A percentile compares a stretch with the other conserved stretches of the same genome.
Conservation (phyloP, 2,329 filamentous ascomycete species). For the Colletotrichum aenigma region DNA sequence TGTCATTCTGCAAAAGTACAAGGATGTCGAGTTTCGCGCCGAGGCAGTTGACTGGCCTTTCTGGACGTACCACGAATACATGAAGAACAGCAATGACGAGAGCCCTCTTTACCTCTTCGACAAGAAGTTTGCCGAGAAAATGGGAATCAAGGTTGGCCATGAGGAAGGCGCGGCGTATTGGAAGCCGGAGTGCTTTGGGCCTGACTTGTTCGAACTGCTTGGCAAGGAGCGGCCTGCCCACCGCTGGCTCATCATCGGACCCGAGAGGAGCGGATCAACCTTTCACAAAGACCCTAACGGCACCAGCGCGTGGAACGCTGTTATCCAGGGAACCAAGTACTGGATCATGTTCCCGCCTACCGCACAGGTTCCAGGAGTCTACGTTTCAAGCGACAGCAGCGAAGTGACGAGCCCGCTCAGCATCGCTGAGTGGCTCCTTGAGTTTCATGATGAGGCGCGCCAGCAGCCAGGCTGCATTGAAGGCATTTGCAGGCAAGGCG, state of each 20-base stretch:
- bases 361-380: slow-evolving; percentile 83
- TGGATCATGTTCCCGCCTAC: slow-evolving; percentile 97
- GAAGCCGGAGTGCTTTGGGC: slow-evolving; percentile 82
- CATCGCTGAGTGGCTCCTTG: slow-evolving; percentile 95
- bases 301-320: slow-evolving; percentile 90
- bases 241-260: slow-evolving; percentile 91
- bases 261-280: slow-evolving; percentile 85
- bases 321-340: slow-evolving; percentile 89
- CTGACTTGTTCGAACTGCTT: slow-evolving; percentile 83
- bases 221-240: slow-evolving; percentile 81
- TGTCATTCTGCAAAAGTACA: slow-evolving; percentile 67
- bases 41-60: slow-evolving; percentile 95
- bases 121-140: slow-evolving; percentile 84
- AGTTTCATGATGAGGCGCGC: slow-evolving; percentile 85
- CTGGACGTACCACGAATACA: slow-evolving; percentile 80
- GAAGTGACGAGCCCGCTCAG: slow-evolving; percentile 93
- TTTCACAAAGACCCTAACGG: slow-evolving; percentile 87
- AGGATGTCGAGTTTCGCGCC: slow-evolving; percentile 76
- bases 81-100: slow-evolving; percentile 81
- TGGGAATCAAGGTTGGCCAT: slow-evolving; percentile 68
- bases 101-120: slow-evolving; percentile 94
- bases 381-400: slow-evolving; percentile 85
- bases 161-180: slow-evolving; percentile 67
- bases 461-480: slow-evolving; percentile 78
- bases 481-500: slow-evolving; percentile 82